Percentiles rank a stretch among this genome's conserved stretches.
These are phyloP conservation scores for Capsicum chinense DNA, from an alignment of 257 asterid species.

Conservation along the genomic window DNA sequence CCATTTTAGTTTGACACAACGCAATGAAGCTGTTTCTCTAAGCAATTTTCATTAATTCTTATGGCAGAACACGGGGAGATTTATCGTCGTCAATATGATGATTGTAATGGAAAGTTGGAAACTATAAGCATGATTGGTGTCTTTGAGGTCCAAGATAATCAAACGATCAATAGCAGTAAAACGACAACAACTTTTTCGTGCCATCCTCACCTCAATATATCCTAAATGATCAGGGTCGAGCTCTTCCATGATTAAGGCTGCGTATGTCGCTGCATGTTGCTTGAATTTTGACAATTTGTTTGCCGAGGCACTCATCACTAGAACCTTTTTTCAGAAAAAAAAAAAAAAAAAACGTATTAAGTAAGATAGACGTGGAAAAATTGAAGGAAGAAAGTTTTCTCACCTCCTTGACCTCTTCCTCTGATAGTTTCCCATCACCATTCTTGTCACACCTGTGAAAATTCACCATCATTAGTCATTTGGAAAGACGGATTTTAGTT, in stretches of 20 bases:
- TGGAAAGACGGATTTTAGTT: background rate
- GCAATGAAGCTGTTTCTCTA: background rate
- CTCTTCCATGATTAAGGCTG: conserved; percentile 93
- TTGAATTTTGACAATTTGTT: conserved; percentile 81
- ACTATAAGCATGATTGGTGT: background rate
- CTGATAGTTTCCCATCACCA: conserved; percentile 92
- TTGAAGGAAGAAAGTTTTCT: conserved; percentile 26
- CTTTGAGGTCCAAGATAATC: background rate
- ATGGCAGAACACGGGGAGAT: background rate
- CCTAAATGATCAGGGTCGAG: conserved; percentile 89
- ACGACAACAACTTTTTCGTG: background rate
- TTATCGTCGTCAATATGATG: background rate
- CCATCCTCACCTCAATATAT: conserved; percentile 66
- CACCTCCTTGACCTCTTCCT: conserved; percentile 96
- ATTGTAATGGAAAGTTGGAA: background rate
- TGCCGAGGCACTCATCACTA: conserved; percentile 93
- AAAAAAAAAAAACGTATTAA: background rate
- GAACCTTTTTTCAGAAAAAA: conserved; percentile 58
- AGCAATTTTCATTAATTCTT: background rate
- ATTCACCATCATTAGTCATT: background rate
- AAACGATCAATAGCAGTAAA: background rate
- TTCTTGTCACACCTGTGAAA: conserved; percentile 90
- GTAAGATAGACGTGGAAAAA: conserved; percentile 8
- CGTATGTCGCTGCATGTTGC: conserved; percentile 67
- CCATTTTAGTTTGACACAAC: background rate